Evolutionary conservation across 2,329 filamentous ascomycete genomes (phyloP).

Genomic region (Ilyonectria destructans): DNA sequence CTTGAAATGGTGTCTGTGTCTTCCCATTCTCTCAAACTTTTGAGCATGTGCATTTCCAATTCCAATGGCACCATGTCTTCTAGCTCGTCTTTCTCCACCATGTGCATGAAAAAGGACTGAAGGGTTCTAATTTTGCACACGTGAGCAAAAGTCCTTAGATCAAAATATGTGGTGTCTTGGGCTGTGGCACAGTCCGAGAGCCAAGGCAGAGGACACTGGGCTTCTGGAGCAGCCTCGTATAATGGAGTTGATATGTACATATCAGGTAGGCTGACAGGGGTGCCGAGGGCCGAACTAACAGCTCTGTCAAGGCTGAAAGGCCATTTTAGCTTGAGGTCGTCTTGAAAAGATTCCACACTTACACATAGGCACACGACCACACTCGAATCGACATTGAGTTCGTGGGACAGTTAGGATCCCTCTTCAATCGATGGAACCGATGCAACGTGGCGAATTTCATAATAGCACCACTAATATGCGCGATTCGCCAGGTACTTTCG

Average conservation of each 20-base stretch:
- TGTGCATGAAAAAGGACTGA: conserved; percentile 24
- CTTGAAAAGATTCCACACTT: background rate
- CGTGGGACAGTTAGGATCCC: background rate
- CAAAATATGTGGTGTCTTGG: background rate
- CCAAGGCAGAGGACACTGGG: background rate
- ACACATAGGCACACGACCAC: conserved; percentile 17
- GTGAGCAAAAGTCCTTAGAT: conserved; percentile 13
- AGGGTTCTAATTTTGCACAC: conserved; percentile 13
- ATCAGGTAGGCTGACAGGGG: conserved; percentile 15
- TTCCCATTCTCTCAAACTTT: conserved; percentile 15
- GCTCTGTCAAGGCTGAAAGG: conserved; percentile 10
- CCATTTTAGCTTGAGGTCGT: background rate
- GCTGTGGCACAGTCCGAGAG: conserved; percentile 3
- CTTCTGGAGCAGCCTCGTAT: background rate
- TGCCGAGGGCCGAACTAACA: conserved; percentile 12
- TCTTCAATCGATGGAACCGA: conserved; percentile 11
- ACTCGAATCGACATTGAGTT: conserved; percentile 9
- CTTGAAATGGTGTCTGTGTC: background rate
- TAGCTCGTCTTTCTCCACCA: conserved; percentile 13
- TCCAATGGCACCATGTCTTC: conserved; percentile 11
- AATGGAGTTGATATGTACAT: conserved; percentile 16
- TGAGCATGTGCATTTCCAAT: conserved; percentile 22
- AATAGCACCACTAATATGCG: conserved; percentile 11
- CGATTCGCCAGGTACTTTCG: conserved; percentile 17
- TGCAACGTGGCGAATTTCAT: conserved; percentile 17